Base-by-base conservation (phyloP, 352 stramenopile species). In the Aphanomyces astaci region DNA sequence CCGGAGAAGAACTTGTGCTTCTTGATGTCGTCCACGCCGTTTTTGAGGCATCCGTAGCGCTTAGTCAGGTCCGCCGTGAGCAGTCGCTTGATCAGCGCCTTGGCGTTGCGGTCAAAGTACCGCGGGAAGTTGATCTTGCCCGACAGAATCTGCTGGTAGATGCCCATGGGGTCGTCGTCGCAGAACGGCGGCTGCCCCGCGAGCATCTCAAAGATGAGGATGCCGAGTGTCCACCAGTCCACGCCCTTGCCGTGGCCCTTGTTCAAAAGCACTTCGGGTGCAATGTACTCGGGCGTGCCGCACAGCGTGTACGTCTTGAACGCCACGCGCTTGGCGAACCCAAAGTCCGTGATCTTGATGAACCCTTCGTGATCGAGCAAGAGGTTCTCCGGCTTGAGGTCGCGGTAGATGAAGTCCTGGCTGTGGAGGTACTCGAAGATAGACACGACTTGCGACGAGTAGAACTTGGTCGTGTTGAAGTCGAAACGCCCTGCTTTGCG, bases 141-240 rank as follows among this genome's bases (percentile, higher is more conserved):
- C 51, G 84, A 92, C 3, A 98, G 76, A 71, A 98, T 97, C 70
- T 96, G 90, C 76, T 98, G 90, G 79, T 98, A 98, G 65, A 98
- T 97, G 40, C 88, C 87, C 88, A 98, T 98, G 17, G 94, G 93
- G 72, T 98, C 95, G 63, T 98, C 89, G 77, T 98, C 94, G 66
- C 95, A 95, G 74, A 98, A 98, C 11, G 95, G 95, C 22, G 95
- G 95, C 76, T 98, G 93, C 11, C 95, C 95, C 25, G 92, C 92
- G 4, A 98, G 87, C 96, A 99, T 98, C 81, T 98, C 95, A 72
- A 96, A 98, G n/a, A 98, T 87, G 57, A 98, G 77, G 57, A 98
- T 98, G 48, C 95, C 96, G 45, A 99, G 76, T 17, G 95, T 98
- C 96, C 96, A 99, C 92, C 92, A 98, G 73, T 98, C 94, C 13